Evolutionary conservation across 257 asterid species (phyloP).

Genomic region (Solanum ahanhuiri): DNA sequence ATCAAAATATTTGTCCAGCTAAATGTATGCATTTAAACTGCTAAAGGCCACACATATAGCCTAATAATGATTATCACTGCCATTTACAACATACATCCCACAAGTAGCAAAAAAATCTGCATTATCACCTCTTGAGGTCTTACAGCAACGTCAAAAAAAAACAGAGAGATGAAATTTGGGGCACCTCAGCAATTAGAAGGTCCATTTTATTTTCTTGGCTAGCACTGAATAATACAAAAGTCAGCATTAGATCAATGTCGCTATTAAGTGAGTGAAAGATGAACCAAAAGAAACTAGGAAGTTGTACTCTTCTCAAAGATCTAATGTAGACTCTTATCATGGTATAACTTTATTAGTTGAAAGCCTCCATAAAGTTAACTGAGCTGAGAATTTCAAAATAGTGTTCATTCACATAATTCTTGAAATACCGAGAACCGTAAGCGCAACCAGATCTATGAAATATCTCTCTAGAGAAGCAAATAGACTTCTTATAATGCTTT

Average conservation of each 20-base stretch:
- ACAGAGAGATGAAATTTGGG: not conserved
- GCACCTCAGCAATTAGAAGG: not conserved
- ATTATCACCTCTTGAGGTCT: not conserved
- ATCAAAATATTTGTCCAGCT: not conserved
- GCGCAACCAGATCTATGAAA: not conserved
- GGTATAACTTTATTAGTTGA: not conserved
- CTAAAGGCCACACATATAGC: not conserved
- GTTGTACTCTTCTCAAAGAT: not conserved
- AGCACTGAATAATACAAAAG: not conserved
- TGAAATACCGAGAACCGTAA: not conserved
- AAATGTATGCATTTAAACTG: not conserved
- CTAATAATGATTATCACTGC: not conserved
- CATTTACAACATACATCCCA: not conserved
- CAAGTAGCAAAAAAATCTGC: not conserved
- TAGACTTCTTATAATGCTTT: not conserved
- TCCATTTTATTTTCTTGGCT: not conserved
- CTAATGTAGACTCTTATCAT: not conserved
- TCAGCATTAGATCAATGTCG: not conserved
- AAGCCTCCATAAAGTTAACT: not conserved
- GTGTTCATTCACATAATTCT: not conserved
- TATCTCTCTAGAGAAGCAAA: not conserved
- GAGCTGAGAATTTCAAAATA: not conserved
- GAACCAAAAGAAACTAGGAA: not conserved
- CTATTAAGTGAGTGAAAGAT: not conserved
- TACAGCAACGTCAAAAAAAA: not conserved